phyloP scores from a whole-genome alignment of 1,284 basidiomycete genomes.

The Tilletia caries region DNA sequence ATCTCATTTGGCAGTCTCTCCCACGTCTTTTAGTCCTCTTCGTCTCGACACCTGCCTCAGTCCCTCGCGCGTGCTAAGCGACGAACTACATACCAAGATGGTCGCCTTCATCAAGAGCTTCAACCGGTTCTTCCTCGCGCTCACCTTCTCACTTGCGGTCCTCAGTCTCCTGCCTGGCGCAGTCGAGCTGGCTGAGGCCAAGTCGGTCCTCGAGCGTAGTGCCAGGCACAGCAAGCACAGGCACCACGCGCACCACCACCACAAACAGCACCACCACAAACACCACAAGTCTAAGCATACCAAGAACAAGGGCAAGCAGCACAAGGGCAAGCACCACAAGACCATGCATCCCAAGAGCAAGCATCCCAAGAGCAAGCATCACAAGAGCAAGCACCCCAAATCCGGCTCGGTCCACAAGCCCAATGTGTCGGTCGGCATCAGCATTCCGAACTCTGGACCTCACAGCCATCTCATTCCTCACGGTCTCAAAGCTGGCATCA shows the following conservation, averaged over 20 bases:
- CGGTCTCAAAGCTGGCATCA: slow-evolving; percentile 11
- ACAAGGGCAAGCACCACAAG: neutral
- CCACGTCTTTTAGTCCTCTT: no score
- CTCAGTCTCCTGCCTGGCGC: neutral
- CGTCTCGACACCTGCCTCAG: neutral
- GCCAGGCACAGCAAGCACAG: neutral
- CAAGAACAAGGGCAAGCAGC: neutral
- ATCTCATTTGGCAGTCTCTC: neutral
- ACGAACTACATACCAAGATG: neutral
- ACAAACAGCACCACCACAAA: no score
- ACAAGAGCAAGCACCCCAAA: neutral
- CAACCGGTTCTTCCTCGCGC: neutral
- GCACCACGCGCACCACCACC: neutral
- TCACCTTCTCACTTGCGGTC: neutral
- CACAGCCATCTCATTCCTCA: neutral
- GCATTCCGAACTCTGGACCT: neutral
- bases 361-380: neutral
- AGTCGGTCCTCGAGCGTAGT: neutral
- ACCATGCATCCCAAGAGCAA: neutral
- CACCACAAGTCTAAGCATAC: neutral
- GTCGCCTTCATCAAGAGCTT: neutral
- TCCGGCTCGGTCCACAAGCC: neutral
- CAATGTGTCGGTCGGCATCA: neutral
- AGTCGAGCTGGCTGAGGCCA: neutral
- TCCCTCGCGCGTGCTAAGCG: neutral